Conservation (phyloP, 129 eudicot genomes). For the carrot (Daucus carota) region DNA sequence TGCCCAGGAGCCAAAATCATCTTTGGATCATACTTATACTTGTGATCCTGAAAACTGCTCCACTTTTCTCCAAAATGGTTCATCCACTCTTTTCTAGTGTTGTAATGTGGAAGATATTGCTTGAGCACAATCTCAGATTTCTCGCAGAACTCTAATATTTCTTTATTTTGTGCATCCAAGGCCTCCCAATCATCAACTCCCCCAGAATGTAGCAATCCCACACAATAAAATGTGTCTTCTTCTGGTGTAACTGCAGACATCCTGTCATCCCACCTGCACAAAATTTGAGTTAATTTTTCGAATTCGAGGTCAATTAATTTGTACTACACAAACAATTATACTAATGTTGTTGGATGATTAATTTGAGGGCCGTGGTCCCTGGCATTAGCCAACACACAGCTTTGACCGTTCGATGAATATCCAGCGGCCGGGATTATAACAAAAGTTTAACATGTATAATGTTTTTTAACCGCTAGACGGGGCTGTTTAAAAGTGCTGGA, state of each 20-base stretch:
- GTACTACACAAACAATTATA: background rate
- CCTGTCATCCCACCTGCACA: constrained; percentile 79
- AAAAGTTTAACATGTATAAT: no score
- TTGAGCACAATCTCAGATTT: constrained; percentile 45
- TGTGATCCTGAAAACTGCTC: constrained; percentile 41
- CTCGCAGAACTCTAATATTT: constrained; percentile 44
- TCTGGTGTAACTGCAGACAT: constrained; percentile 77
- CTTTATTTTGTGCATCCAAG: constrained; percentile 48
- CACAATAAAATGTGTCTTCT: constrained; percentile 54
- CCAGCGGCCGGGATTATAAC: no score
- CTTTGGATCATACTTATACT: constrained; percentile 67
- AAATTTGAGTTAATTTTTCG: no score
- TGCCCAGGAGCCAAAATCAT: constrained; percentile 85
- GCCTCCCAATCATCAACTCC: constrained; percentile 21
- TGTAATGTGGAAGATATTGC: constrained; percentile 80
- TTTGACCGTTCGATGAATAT: no score
- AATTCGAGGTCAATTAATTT: background rate
- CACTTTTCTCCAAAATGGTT: constrained; percentile 83
- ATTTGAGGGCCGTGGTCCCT: no score
- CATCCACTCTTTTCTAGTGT: constrained; percentile 63
- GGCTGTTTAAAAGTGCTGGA: no score
- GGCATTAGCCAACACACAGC: no score
- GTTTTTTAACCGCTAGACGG: no score
- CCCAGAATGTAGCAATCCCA: constrained; percentile 59
- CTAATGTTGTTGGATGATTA: background rate